Evolutionary conservation across 2,329 filamentous ascomycete species (phyloP).

Genomic region (Fusarium pseudonygamai): DNA sequence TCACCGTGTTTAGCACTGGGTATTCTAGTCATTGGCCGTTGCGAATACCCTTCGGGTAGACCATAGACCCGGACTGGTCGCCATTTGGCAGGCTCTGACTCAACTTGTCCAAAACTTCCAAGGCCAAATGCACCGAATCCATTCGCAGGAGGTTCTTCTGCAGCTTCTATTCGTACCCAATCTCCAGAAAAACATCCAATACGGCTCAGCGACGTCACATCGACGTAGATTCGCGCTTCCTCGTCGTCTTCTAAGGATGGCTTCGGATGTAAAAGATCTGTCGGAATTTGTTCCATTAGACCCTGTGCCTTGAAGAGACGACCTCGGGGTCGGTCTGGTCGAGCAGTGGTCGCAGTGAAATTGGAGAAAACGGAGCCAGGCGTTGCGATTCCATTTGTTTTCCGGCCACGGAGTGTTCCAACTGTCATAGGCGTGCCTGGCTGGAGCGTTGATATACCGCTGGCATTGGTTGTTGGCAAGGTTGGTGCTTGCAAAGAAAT

Average conservation of each 20-base stretch:
- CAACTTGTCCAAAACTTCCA: conserved; percentile 64
- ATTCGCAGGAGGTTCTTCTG: conserved; percentile 76
- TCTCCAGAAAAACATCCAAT: conserved; percentile 98
- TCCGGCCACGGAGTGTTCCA: conserved; percentile 66
- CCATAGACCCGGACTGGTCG: conserved; percentile 90
- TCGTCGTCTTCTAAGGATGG: conserved; percentile 83
- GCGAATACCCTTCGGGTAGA: conserved; percentile 78
- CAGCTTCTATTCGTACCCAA: conserved; percentile 87
- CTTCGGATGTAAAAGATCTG: conserved; percentile 85
- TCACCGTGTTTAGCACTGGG: conserved; percentile 63
- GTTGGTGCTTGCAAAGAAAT: conserved; percentile 87
- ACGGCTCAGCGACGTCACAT: conserved; percentile 84
- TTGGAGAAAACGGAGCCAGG: conserved; percentile 91
- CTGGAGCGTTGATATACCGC: conserved; percentile 81
- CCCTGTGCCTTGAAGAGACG: conserved; percentile 88
- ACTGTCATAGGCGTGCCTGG: conserved; percentile 82
- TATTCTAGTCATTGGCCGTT: conserved; percentile 69
- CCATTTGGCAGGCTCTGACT: conserved; percentile 74
- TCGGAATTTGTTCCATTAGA: conserved; percentile 74
- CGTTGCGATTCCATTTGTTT: conserved; percentile 77
- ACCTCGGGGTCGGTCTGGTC: conserved; percentile 75
- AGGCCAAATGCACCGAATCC: conserved; percentile 74
- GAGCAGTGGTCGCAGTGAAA: conserved; percentile 84
- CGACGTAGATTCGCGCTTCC: conserved; percentile 88
- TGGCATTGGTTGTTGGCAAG: conserved; percentile 79